Percentiles rank a stretch among this genome's conserved stretches.
These are phyloP conservation scores for Quercus lobata DNA, from an alignment of 331 rosid genomes.

Conservation along the genomic window DNA sequence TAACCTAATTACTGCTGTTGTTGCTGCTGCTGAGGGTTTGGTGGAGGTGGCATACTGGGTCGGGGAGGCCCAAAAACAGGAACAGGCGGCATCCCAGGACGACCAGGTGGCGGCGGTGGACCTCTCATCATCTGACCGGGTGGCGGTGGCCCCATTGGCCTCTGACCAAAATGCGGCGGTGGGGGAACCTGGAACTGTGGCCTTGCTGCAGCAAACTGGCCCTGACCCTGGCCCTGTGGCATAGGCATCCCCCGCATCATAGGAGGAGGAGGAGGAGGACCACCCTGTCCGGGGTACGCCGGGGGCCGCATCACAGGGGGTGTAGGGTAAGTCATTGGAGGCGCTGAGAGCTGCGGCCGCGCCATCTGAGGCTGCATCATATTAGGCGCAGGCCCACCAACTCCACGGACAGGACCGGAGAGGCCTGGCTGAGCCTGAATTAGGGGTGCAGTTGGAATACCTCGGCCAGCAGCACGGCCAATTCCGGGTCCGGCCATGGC, in stretches of 20 bases:
- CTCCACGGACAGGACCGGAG: slow-evolving; percentile 91
- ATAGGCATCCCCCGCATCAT: not conserved
- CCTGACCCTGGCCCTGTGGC: slow-evolving; percentile 27
- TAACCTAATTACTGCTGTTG: slow-evolving; percentile 40
- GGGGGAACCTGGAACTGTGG: slow-evolving; percentile 47
- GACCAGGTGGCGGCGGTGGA: slow-evolving; percentile 72
- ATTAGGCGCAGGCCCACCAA: slow-evolving; percentile 94
- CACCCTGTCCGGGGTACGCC: slow-evolving; percentile 59
- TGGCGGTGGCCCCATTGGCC: slow-evolving; percentile 99
- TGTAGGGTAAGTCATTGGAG: slow-evolving; percentile 69
- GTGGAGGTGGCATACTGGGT: slow-evolving; percentile 93
- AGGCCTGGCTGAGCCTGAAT: slow-evolving; percentile 95
- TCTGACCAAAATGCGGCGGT: slow-evolving; percentile 81
- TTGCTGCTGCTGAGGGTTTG: slow-evolving; percentile 71
- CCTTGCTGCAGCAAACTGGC: slow-evolving; percentile 58
- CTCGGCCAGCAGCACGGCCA: slow-evolving; percentile 87
- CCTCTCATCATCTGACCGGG: slow-evolving; percentile 97
- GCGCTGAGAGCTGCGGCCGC: slow-evolving; percentile 70
- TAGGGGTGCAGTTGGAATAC: slow-evolving; percentile 68
- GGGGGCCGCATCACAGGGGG: slow-evolving; percentile 78
- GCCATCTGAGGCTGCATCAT: slow-evolving; percentile 99
- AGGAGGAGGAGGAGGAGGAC: slow-evolving; percentile 60
- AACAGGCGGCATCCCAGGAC: slow-evolving; percentile 96
- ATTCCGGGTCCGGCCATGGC: slow-evolving; percentile 88
- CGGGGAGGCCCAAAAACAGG: slow-evolving; percentile 86